Base-by-base conservation (phyloP, 345 rosid species). In the Bruguiera gymnorhiza region DNA sequence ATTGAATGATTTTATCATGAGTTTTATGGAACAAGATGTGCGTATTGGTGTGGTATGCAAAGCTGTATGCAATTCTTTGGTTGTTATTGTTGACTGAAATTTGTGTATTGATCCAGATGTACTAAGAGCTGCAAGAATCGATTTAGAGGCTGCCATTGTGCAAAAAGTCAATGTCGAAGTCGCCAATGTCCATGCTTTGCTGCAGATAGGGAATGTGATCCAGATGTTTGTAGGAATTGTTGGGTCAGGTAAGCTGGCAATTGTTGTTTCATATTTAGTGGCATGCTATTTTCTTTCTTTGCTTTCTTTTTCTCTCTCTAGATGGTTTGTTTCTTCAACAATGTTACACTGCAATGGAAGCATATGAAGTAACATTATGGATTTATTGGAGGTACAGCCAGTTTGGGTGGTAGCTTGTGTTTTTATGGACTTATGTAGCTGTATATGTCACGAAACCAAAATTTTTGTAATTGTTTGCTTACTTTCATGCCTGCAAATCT, bases 151-250 rank as follows among this genome's bases (percentile, higher is more conserved):
- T 96, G 99, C 66, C 99, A 96, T 75, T 96, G 99, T 70, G 99
- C 99, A 54, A 96, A 96, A 87, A 96, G 98, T 78, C 99, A 96
- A 78, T 96, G 99, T 64, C 87, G 98, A 74, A 96, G 99, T 79
- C 98, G 99, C 56, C 99, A 96, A 71, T 96, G 99, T 80, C 99
- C 99, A 55, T 96, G 99, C 80, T 96, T 92, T 84, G 99, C 99
- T 67, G 99, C 99, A 55, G 99, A 90, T 79, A 83, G 99, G 68
- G 99, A 96, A 89, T 96, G 99, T 54, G 99, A 96, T 73, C 99
- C 99, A 26, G 99, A 96, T 84, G 96, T 96, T 79, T 96, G 99
- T 80, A 83, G 99, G 81, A 96, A 92, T 75, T 96, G 99, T 84
- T 96, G 99, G 99, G 94, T 96, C 86, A 85, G 96, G 99, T 96